These are phyloP conservation scores for Coemansia sp. DNA, from an alignment of 192 early-diverging fungal genomes.

Conservation along the genomic window DNA sequence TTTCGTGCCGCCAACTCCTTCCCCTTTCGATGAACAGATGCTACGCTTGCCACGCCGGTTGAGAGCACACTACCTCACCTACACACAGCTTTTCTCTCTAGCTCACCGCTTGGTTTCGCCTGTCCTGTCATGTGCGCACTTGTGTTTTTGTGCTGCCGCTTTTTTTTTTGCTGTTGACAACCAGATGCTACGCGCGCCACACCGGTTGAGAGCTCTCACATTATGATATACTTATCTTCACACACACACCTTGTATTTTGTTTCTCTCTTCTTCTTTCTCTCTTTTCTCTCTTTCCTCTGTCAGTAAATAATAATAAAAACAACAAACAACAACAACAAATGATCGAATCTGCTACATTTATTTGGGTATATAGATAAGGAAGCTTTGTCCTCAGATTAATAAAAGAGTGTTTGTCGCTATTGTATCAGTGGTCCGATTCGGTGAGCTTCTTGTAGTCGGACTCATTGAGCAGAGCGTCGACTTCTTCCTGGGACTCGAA, in stretches of 20 bases:
- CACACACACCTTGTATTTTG: not conserved
- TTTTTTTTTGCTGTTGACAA: not conserved
- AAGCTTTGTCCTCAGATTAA: not conserved
- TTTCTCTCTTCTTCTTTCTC: not conserved
- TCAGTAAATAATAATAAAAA: not conserved
- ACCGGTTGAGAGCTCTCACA: not conserved
- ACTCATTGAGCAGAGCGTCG: constrained; percentile 71
- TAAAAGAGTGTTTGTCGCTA: not conserved
- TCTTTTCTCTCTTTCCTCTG: not conserved
- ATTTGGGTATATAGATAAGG: not conserved
- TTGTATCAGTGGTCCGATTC: constrained; percentile 36
- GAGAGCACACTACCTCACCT: not conserved
- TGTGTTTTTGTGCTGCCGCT: too few relatives aligned
- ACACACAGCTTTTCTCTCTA: not conserved
- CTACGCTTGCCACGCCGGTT: not conserved
- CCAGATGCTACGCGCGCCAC: constrained; percentile 3
- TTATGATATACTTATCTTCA: not conserved
- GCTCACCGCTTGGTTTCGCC: not conserved
- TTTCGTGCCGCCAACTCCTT: not conserved
- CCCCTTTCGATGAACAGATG: not conserved
- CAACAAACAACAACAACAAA: constrained; percentile 4
- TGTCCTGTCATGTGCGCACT: not conserved
- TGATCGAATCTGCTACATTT: not conserved
- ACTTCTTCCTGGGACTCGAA: constrained; percentile 68
- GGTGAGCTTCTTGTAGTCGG: constrained; percentile 65